These are phyloP conservation scores for Gossypium schwendimanii DNA, from an alignment of 441 rosid species.

Conservation along the genomic window DNA sequence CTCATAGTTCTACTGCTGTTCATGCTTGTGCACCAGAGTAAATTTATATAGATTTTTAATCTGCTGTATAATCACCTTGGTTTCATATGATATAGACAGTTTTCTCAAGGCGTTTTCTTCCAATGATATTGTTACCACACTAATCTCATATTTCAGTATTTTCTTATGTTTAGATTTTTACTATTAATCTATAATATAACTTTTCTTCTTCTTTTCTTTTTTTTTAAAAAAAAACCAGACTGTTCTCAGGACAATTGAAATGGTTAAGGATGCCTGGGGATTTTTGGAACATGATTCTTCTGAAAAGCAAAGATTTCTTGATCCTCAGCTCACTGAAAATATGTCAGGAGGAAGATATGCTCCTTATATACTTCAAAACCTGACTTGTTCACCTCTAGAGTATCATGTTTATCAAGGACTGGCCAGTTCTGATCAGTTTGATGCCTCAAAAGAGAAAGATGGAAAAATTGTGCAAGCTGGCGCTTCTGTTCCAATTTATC, in stretches of 20 bases:
- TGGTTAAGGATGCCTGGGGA: conserved; percentile 64
- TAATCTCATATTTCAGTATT: not conserved
- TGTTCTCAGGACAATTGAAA: conserved; percentile 65
- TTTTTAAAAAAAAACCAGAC: conserved; percentile 28
- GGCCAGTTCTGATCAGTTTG: conserved; percentile 35
- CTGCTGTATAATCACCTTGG: not conserved
- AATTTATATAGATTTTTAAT: not conserved
- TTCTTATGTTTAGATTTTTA: not conserved
- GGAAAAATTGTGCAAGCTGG: conserved; percentile 62
- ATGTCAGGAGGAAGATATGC: conserved; percentile 56
- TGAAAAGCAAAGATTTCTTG: conserved; percentile 33
- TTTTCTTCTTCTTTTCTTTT: conserved; percentile 1
- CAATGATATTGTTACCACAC: not conserved
- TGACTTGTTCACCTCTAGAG: conserved; percentile 70
- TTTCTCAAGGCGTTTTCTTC: not conserved
- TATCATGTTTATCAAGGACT: conserved; percentile 61
- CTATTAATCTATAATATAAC: not conserved
- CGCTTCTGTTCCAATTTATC: conserved; percentile 66
- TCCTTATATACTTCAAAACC: conserved; percentile 80
- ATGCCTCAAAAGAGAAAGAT: conserved; percentile 39
- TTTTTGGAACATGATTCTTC: conserved; percentile 31
- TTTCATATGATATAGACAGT: not conserved
- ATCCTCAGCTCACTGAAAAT: conserved; percentile 32
- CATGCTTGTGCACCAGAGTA: not conserved
- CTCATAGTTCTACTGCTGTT: not conserved